Evolutionary conservation across 371 early-diverging fungal species (phyloP), one percentile per base, ranked within the genome.

Genomic region (Haplosporangium sp.): DNA sequence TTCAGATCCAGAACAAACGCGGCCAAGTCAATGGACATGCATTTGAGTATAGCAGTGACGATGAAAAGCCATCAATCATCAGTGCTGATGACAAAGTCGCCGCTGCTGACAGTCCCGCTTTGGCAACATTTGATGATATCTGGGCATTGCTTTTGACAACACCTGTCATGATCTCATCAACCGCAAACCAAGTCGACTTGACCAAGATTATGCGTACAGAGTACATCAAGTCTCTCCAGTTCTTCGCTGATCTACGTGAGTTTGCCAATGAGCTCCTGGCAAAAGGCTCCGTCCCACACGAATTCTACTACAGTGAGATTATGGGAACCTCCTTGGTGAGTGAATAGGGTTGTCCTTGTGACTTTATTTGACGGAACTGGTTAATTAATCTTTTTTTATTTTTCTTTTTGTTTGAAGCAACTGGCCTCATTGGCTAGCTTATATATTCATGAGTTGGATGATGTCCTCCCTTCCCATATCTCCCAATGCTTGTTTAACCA

Each of bases 361-460:
- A 4, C 15, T n/a, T 50, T 50, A n/a, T 3, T n/a, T 7, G 15
- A 50, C n/a, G 7, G 15, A n/a, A n/a, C n/a, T 50, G 50, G n/a
- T 7, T n/a, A n/a, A 7, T 50, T 50, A 50, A 50, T n/a, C 50
- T 7, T 50, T 7, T 7, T 5, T n/a, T 4, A n/a, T 50, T 15
- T 27, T 5, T n/a, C 15, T 5, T 50, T 15, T 50, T 19, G 50
- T 50, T 50, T 17, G n/a, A 17, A 78, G 88, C 89, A 91, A 81
- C 81, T 92, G 17, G 89, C 90, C 2, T 86, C 86, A 2, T 65
- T 91, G 44, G 81, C 89, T 0, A 88, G 88, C 27, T 79, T 89
- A 15, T 88, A 88, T 67, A 82, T 92, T 20, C 88, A 88, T 42
- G 87, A 90, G 77, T 74, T 92, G 65, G 92, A 92, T 74, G 90